Base-by-base conservation (phyloP, 805 yeast genomes). In the Nematodospora valgi region DNA sequence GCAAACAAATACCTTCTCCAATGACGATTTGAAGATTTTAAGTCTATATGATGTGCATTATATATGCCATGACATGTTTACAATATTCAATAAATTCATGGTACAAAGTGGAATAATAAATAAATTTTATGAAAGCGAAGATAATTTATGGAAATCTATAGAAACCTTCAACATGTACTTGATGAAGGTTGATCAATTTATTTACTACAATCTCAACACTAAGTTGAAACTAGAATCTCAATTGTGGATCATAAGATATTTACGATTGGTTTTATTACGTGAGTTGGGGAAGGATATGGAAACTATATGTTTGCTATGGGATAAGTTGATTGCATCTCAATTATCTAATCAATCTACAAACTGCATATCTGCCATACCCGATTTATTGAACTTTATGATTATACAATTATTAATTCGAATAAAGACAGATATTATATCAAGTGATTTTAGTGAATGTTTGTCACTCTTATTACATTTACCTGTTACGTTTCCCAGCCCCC, bases 231-330 rank as follows among this genome's bases (percentile, higher is more conserved):
- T 74, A 5, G 80, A 74, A 39, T 63, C 76, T 2, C 73, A 74
- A 34, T 59, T 76, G 27, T 76, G 80, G 80, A 58, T 74, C 17
- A 69, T 76, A n/a, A 48, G 81, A 28, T 76, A 69, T 51, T 62
- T 70, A 19, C 51, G 80, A 17, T 53, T 76, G 23, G 41, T 74
- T 3, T 52, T 74, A 12, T 54, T 68, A 5, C 52, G 81, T 34
- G 81, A 76, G 43, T 48, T 76, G 19, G 78, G 76, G 2, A 43
- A 54, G 33, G 56, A 63, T 18, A 41, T 62, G 32, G 54, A 54
- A 16, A 46, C 53, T 13, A 52, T 68, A 0, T 53, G 66, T 15
- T 46, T 55, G 17, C 47, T 72, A 14, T 76, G 80, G 80, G 80
- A 76, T 47, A 70, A 70, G 38, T 44, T 76, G 15, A 62, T 72